Base-by-base conservation (phyloP, 2,329 filamentous ascomycete species). In the Aureobasidium lini region DNA sequence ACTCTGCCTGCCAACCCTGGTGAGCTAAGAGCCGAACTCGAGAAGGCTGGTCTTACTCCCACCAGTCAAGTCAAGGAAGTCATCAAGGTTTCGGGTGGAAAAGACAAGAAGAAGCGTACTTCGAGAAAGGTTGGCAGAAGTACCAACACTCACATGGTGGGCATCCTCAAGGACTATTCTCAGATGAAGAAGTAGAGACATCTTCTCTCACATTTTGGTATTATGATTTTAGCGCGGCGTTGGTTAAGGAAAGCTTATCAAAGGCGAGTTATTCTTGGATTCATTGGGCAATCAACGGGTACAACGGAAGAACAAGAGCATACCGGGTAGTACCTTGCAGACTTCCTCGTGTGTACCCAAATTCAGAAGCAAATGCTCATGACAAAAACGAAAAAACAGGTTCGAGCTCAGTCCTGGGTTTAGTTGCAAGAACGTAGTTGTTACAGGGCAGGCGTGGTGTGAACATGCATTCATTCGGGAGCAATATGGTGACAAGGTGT, bases 131-230 rank as follows among this genome's bases (percentile, higher is more conserved):
- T 84, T 43, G 89, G 88, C 64, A 94, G 92, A 80, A 85, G 87
- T 60, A 95, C 90, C 29, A 96, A 96, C 71, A 85, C 84, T 31
- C 91, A 96, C 71, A 95, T 96, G 90, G 80, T 81, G 66, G 84
- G 87, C 64, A 81, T 95, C 61, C 79, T 95, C 69, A 86, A 90
- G 75, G 89, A 93, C 70, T 92, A 84, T 64, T 80, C 78, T 16
- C 40, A 39, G 36, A 32, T 60, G 16, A 63, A 63, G 43, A 63
- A 59, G 58, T 62, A 60, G 59, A 16, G 46, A n/a, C 11, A 18
- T 34, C 16, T 6, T 48, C 23, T 48, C 11, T 23, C 15, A 9
- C 28, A 7, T 47, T 39, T 31, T 4, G 32, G 9, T 18, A 37
- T 47, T 11, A 31, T 44, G 29, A 28, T 48, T 59, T 59, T 53